Base-by-base conservation (phyloP, 805 yeast species). In the Ogataea thermomethanolica region DNA sequence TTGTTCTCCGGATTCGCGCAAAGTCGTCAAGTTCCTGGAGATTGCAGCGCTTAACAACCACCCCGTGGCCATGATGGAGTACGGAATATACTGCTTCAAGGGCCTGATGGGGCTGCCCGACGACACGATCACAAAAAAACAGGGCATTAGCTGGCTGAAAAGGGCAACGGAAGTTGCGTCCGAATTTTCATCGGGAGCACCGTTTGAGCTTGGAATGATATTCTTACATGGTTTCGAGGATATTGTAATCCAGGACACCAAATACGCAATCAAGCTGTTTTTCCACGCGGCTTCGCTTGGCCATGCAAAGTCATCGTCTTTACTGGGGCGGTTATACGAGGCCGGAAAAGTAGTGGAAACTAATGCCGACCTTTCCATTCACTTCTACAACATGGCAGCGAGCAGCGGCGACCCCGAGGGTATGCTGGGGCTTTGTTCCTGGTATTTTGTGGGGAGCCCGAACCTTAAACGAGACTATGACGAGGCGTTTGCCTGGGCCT, bases 401-500 rank as follows among this genome's bases (percentile, higher is more conserved):
- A 61, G 81, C 23, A 81, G 81, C 4, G 96, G 96, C 6, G 95
- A 93, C 60, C 75, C 95, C 1, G 80, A 76, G 34, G 82, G 95
- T 8, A 93, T 91, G 95, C 70, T 91, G 55, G 90, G 95, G 1
- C 70, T 91, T 67, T 90, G 97, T 61, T 96, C 97, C 1, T 93
- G 98, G 97, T 93, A 91, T 59, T 70, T 91, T 62, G 83, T 88
- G 21, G 99, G 99, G 0, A 81, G 86, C 25, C 90, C 84, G 25
- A 90, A 93, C n/a, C 71, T 93, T 52, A 81, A 80, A 7, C 76
- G 76, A 47, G 91, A 90, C 60, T 84, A 82, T 39, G 74, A 67
- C 38, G 96, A 90, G 62, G 95, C 97, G 1, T 91, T 82, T 60
- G 93, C 87, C 54, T 93, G 98, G 98, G 97, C 97, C 1, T 67